Conservation (phyloP, 805 yeast genomes). For the Blastobotrys peoriensis region DNA sequence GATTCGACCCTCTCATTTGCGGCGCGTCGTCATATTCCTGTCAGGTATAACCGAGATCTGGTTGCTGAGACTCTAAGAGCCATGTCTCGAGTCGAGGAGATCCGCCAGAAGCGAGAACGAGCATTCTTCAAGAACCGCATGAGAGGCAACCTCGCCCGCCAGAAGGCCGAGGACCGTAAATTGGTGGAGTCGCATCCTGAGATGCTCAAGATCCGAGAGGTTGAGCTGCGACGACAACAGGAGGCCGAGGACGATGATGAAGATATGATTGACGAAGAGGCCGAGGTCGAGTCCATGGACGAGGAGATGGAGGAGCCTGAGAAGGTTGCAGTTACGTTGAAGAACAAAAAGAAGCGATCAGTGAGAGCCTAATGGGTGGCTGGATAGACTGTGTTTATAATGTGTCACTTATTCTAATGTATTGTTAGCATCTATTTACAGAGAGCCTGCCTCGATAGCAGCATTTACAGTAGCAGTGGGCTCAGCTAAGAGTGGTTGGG, state of each 20-base stretch:
- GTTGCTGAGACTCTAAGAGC: slow-evolving; percentile 92
- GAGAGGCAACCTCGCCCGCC: slow-evolving; percentile 92
- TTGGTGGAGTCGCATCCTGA: slow-evolving; percentile 86
- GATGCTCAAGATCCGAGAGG: slow-evolving; percentile 86
- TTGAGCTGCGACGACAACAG: slow-evolving; percentile 73
- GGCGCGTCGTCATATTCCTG: slow-evolving; percentile 96
- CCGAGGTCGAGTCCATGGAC: slow-evolving; percentile 32
- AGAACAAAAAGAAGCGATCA: slow-evolving; percentile 47
- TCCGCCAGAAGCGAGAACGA: slow-evolving; percentile 91
- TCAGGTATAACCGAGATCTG: slow-evolving; percentile 92
- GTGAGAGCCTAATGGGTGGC: slow-evolving; percentile 32
- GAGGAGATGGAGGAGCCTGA: slow-evolving; percentile 38
- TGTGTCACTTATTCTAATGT: slow-evolving; percentile 1
- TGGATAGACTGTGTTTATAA: slow-evolving; percentile 8
- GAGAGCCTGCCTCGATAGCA: no score
- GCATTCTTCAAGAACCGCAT: slow-evolving; percentile 99
- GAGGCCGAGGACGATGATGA: slow-evolving; percentile 43
- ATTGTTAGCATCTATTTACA: not conserved
- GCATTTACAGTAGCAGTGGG: no score
- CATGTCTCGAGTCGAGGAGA: slow-evolving; percentile 93
- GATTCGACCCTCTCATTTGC: slow-evolving; percentile 95
- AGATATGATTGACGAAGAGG: slow-evolving; percentile 40
- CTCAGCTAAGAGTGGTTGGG: no score
- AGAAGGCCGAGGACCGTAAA: slow-evolving; percentile 78
- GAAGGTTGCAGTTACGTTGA: slow-evolving; percentile 49